Evolutionary conservation across 441 rosid genomes (phyloP).

Genomic region (Melastoma candidum): DNA sequence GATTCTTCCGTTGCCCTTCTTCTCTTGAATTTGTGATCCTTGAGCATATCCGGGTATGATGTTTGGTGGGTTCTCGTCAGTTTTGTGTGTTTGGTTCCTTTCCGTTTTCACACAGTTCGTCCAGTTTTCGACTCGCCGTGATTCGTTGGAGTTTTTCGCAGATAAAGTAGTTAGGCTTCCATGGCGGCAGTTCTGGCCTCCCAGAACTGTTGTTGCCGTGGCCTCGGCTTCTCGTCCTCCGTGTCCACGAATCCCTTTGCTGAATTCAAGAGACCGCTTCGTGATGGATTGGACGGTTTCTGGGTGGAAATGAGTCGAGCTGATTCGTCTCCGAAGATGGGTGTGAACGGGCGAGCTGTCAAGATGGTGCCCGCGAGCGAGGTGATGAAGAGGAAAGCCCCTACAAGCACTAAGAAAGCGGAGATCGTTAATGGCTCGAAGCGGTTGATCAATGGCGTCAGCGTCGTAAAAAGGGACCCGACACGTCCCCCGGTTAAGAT

Average conservation of each 20-base stretch:
- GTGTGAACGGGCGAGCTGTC: conserved; percentile 45
- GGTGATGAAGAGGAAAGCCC: conserved; percentile 39
- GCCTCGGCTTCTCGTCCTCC: conserved; percentile 44
- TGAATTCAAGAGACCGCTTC: conserved; percentile 27
- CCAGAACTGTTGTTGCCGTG: neutral
- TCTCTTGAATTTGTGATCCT: too few relatives aligned
- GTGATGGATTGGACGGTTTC: conserved; percentile 25
- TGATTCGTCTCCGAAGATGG: conserved; percentile 40
- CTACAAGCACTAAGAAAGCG: conserved; percentile 23
- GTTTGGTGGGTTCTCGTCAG: too few relatives aligned
- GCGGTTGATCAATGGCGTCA: conserved; percentile 45
- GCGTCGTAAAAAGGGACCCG: conserved; percentile 37
- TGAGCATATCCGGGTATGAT: too few relatives aligned
- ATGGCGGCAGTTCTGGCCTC: conserved; percentile 8
- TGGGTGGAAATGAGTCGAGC: conserved; percentile 50
- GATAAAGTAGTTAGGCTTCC: too few relatives aligned
- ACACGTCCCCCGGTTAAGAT: conserved; percentile 33
- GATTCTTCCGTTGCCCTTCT: too few relatives aligned
- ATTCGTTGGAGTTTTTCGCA: too few relatives aligned
- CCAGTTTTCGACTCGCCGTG: too few relatives aligned
- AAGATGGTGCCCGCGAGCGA: conserved; percentile 85
- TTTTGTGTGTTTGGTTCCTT: too few relatives aligned
- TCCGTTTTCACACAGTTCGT: too few relatives aligned
- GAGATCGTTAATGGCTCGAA: conserved; percentile 48
- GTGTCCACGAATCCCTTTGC: conserved; percentile 21